These are phyloP conservation scores for Berberis vulgaris DNA, from an alignment of 164 flowering plant species.

Conservation along the genomic window DNA sequence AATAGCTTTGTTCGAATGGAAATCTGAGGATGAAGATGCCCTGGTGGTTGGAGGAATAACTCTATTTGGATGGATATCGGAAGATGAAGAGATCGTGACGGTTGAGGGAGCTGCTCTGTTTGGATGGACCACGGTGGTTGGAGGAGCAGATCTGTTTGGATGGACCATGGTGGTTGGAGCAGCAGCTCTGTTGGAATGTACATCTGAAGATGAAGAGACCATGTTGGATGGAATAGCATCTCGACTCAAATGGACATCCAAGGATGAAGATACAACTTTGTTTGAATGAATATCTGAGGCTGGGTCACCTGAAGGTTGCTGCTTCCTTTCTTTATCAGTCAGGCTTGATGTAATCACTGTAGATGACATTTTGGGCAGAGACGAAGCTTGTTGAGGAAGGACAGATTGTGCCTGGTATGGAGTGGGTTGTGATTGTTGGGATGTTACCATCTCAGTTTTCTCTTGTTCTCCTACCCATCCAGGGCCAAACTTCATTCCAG, in stretches of 20 bases:
- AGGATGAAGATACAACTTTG: no score
- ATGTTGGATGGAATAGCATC: no score
- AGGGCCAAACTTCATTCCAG: conserved; percentile 48
- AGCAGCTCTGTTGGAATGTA: no score
- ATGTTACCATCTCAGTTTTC: conserved; percentile 15
- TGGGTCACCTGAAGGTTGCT: conserved; percentile 12
- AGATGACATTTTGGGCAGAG: conserved; percentile 10
- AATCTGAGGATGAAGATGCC: conserved; percentile 5
- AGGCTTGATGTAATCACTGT: conserved; percentile 2
- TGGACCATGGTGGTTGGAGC: no score
- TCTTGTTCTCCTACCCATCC: conserved; percentile 53
- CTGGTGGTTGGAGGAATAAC: conserved; percentile 8
- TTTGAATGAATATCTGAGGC: conserved; percentile 12
- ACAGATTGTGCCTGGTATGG: neutral
- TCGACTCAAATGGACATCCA: no score
- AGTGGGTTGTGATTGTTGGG: neutral
- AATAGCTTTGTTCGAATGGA: conserved; percentile 7
- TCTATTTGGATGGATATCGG: conserved; percentile 17
- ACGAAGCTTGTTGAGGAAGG: conserved; percentile 2
- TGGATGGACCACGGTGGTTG: no score
- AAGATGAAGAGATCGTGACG: no score
- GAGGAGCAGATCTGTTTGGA: no score
- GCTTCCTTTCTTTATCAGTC: conserved; percentile 17
- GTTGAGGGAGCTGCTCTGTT: no score
- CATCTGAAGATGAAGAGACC: no score